Base-by-base conservation (phyloP, 768 basidiomycete genomes). In the Sistotremastrum suecicum region DNA sequence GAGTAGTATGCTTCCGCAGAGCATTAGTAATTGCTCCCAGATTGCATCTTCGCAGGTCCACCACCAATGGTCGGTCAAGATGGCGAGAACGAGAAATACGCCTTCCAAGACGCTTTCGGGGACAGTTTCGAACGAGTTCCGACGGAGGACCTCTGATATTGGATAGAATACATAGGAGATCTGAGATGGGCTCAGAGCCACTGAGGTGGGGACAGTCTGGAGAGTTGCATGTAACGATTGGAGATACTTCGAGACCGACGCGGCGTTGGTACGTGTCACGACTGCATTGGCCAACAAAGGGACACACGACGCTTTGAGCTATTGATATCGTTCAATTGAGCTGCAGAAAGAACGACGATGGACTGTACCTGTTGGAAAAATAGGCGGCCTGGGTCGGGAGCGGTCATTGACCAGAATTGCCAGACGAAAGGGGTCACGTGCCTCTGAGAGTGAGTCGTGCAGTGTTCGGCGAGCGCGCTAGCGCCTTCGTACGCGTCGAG, bases 131-230 rank as follows among this genome's bases (percentile, higher is more conserved):
- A 79, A 71, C 10, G 72, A 55, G 58, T 91, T 88, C 33, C 85
- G 78, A 42, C 83, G 79, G 34, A 97, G 70, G 42, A 95, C 76
- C 31, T 79, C 75, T 2, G 89, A 89, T 37, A 97, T 60, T 3
- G 94, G 94, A 54, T 89, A 83, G 63, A 92, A 86, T 31, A 78
- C 67, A 60, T 97, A 98, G 39, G 83, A 80, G 39, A 88, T 75
- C 41, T 90, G 68, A 10, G 74, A 72, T 0, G 74, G 57, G 1
- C 72, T 67, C 34, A 88, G 68, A 3, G 58, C 43, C 34, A 54
- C 59, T 5, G 65, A 61, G 8, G 63, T 51, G 7, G 68, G 61
- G 29, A 74, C 54, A 5, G 67, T 63, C n/a, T 58, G 58, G 38
- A 90, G 64, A 5, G 63, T 60, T 5, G 58, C 55, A 45, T 72